Base-by-base conservation (phyloP, 139 green algal species). In the Tetradesmus obliquus region DNA sequence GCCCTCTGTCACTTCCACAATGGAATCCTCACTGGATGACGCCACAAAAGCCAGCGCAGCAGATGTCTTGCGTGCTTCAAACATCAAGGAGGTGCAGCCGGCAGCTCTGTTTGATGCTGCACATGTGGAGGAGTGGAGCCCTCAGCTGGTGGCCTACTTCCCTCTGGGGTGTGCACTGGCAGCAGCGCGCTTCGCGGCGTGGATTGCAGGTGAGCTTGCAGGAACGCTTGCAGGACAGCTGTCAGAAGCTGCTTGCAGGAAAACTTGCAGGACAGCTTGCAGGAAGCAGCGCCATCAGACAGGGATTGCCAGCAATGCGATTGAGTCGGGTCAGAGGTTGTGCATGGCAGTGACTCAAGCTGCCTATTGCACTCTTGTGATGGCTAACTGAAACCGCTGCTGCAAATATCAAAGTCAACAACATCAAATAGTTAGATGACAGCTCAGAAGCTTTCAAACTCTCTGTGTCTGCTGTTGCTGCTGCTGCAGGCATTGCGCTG, bases 401-500 rank as follows among this genome's bases (percentile, higher is more conserved):
- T n/a, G 53, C 79, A 51, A 55, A 12, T 84, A 17, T 32, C 79
- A 51, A 84, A 2, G n/a, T 55, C 80, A 66, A n/a, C 24, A 4
- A 58, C 13, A 3, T n/a, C 10, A 20, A 5, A 53, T 5, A 20
- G 2, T 17, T 20, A 20, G 24, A 86, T 58, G 24, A 20, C 8
- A 53, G 15, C 10, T 55, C 32, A 20, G 0, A n/a, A 7, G 7
- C 51, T 53, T 15, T 86, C 2, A 53, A 58, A 7, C 24, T 24
- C 10, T 6, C n/a, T 17, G 58, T 32, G 22, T n/a, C 20, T 57
- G n/a, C n/a, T 90, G 2, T 62, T 84, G 1, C 66, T 72, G 2
- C 60, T 94, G 0, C 85, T 20, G 20, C 86, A 55, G 82, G 92
- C 24, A 91, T 94, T 7, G 81, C 91, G 0, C 58, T 93, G 19